Percentiles rank a stretch among this genome's conserved stretches.
Conservation (phyloP, 345 rosid species). For the Turnera subulata region DNA sequence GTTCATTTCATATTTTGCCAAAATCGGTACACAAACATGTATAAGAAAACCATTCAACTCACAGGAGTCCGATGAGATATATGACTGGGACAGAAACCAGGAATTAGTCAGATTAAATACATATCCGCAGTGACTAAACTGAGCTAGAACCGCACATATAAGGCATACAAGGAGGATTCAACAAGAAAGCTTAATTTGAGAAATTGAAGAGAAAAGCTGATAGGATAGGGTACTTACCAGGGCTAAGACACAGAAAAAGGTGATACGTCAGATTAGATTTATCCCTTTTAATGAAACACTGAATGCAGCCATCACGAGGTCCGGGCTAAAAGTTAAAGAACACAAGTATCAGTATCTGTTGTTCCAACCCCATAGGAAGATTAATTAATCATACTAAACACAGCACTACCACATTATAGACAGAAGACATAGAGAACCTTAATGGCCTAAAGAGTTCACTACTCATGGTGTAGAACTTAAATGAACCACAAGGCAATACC, state of each 20-base stretch:
- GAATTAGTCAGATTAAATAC: too few species aligned
- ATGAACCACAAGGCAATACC: conserved; percentile 24
- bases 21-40: too few species aligned
- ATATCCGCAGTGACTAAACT: not conserved
- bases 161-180: not conserved
- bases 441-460: not conserved
- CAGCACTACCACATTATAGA: not conserved
- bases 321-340: conserved; percentile 45
- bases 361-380: not conserved
- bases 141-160: not conserved
- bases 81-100: too few species aligned
- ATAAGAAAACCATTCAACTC: too few species aligned
- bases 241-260: conserved; percentile 59
- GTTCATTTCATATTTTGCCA: too few species aligned
- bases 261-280: conserved; percentile 60
- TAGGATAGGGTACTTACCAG: conserved; percentile 33
- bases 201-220: not conserved
- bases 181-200: not conserved
- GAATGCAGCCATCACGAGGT: conserved; percentile 51
- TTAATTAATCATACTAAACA: not conserved
- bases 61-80: too few species aligned
- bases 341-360: not conserved
- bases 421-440: not conserved
- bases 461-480: not conserved
- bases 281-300: conserved; percentile 66